A percentile compares a stretch with the other conserved stretches of the same genome.
Conservation (phyloP, 2,329 filamentous ascomycete genomes). For the Fusarium penzigii region DNA sequence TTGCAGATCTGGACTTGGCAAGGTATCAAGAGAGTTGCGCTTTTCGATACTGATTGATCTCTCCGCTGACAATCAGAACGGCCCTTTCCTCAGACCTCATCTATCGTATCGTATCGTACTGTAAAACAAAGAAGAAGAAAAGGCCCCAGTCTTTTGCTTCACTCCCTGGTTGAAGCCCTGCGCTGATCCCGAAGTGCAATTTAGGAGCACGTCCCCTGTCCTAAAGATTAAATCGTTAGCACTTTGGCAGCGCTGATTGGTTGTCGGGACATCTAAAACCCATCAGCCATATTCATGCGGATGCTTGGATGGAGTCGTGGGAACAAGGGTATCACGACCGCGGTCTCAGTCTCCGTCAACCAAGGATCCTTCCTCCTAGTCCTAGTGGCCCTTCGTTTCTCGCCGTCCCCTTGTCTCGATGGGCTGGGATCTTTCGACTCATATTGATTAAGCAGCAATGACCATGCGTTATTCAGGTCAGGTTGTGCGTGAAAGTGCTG, state of each 20-base stretch:
- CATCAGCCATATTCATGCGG: constrained; percentile 24
- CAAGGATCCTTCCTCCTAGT: no score
- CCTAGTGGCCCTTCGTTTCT: no score
- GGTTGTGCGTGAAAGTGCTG: no score
- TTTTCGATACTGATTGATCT: constrained; percentile 1
- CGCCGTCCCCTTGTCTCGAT: no score
- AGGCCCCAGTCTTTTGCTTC: no score
- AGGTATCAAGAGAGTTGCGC: constrained; percentile 1
- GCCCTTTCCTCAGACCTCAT: no score
- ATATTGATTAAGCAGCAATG: no score
- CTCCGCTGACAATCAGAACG: no score
- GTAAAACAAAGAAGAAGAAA: no score
- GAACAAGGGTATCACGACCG: no score
- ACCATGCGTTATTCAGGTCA: not conserved
- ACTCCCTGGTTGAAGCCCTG: constrained; percentile 16
- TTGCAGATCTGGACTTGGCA: not conserved
- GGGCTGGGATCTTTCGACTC: no score
- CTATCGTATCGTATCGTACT: no score
- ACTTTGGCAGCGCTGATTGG: constrained; percentile 19
- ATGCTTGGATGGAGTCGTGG: constrained; percentile 16
- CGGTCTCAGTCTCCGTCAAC: not conserved
- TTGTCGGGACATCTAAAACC: constrained; percentile 4
- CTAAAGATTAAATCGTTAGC: constrained; percentile 17
- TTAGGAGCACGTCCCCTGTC: constrained; percentile 21
- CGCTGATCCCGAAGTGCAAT: constrained; percentile 30